Evolutionary conservation across 208 protist species (phyloP).

Genomic region (Leptomonas pyrrhocoris): DNA sequence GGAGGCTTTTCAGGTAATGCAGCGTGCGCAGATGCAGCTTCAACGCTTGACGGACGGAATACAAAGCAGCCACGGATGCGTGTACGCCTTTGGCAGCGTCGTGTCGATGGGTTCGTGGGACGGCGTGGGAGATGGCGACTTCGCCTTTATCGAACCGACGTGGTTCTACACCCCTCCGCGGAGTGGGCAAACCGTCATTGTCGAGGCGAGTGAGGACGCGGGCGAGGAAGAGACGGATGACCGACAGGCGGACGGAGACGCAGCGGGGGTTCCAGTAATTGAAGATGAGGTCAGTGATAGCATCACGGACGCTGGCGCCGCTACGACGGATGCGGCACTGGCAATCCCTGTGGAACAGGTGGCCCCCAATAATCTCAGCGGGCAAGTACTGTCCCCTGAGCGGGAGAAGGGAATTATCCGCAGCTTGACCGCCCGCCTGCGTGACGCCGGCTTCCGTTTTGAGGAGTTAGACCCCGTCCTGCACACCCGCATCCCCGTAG

Average conservation of each 20-base stretch:
- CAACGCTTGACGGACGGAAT: conserved; percentile 21
- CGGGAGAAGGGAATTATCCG: conserved; percentile 33
- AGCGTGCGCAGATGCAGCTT: conserved; percentile 51
- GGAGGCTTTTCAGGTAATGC: conserved; percentile 54
- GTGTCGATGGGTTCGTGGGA: conserved; percentile 82
- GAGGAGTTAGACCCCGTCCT: conserved; percentile 62
- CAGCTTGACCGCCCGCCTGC: conserved; percentile 35
- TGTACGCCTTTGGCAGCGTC: conserved; percentile 82
- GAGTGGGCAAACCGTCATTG: not conserved
- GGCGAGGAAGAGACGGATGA: conserved; percentile 5
- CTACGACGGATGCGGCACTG: not conserved
- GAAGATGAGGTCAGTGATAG: not conserved
- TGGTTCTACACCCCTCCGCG: not conserved
- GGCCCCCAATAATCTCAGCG: not conserved
- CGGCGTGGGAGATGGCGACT: conserved; percentile 76
- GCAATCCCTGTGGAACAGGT: not conserved
- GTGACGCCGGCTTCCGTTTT: conserved; percentile 62
- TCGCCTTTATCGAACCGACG: conserved; percentile 43
- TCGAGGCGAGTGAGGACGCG: not conserved
- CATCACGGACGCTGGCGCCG: conserved; percentile 1
- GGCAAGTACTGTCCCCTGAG: not conserved
- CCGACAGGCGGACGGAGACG: not conserved
- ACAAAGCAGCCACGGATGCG: not conserved
- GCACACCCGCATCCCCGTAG: conserved; percentile 66
- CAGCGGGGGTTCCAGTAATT: not conserved